phyloP scores from a whole-genome alignment of 2,329 filamentous ascomycete genomes.

The Pseudogymnoascus sp. region DNA sequence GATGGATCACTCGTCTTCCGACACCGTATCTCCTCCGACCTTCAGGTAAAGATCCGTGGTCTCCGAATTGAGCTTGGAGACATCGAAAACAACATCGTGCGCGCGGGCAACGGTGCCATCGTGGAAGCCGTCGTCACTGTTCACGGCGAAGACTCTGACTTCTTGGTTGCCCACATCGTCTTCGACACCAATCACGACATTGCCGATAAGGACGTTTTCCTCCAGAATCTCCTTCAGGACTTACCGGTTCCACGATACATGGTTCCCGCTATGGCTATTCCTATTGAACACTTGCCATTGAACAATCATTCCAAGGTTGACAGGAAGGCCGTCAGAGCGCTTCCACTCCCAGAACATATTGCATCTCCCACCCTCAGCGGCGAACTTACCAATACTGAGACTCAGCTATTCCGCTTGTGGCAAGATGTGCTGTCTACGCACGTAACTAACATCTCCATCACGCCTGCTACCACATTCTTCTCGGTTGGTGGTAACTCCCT shows the following conservation, averaged over 20 bases:
- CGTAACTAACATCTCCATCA: constrained; percentile 7
- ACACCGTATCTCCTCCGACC: constrained; percentile 30
- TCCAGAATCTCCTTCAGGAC: background rate
- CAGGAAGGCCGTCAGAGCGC: constrained; percentile 18
- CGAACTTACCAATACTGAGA: constrained; percentile 3
- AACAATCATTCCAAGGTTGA: constrained; percentile 31
- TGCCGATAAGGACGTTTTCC: background rate
- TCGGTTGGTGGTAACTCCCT: constrained; percentile 32
- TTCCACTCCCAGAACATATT: constrained; percentile 10
- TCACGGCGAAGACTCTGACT: constrained; percentile 18
- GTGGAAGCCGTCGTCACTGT: constrained; percentile 24
- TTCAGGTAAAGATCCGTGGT: constrained; percentile 33
- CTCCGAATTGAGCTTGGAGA: constrained; percentile 38
- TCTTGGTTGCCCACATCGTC: constrained; percentile 33
- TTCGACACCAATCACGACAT: constrained; percentile 14
- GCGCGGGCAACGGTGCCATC: constrained; percentile 22
- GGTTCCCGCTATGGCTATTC: constrained; percentile 27
- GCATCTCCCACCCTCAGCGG: background rate
- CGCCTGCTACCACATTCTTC: constrained; percentile 29
- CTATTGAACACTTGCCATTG: constrained; percentile 26
- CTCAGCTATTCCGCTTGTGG: constrained; percentile 17
- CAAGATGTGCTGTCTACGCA: constrained; percentile 10
- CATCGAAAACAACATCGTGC: constrained; percentile 29
- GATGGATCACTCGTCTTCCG: constrained; percentile 28
- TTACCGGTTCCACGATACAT: constrained; percentile 31